phyloP scores from a whole-genome alignment of 805 yeast species.

The Candida dajiaensis region DNA sequence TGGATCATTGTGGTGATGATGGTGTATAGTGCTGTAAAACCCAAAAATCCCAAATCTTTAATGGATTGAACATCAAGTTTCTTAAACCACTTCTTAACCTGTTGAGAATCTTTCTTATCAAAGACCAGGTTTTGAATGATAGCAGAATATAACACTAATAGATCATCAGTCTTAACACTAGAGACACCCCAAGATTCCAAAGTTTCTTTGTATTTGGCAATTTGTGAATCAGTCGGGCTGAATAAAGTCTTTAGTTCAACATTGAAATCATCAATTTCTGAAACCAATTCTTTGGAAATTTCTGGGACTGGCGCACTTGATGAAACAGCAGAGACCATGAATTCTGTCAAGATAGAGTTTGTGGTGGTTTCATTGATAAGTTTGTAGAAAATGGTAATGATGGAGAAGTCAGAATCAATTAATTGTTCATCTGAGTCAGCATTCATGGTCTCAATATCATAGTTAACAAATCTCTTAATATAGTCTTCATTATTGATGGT shows the following conservation, averaged over 20 bases:
- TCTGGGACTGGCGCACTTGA: constrained; percentile 17
- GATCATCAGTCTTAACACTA: constrained; percentile 18
- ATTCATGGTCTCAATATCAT: constrained; percentile 2
- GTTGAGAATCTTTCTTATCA: constrained; percentile 18
- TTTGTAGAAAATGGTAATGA: constrained; percentile 13
- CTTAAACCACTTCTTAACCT: constrained; percentile 21
- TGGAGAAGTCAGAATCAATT: constrained; percentile 7
- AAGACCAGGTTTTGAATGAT: constrained; percentile 24
- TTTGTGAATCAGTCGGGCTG: constrained; percentile 23
- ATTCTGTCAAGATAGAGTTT: constrained; percentile 17
- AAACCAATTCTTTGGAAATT: constrained; percentile 7
- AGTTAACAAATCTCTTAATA: constrained; percentile 14
- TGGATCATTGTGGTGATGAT: constrained; percentile 20
- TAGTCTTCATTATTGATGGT: constrained; percentile 24
- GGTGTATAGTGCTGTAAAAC: constrained; percentile 26
- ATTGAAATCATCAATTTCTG: constrained; percentile 14
- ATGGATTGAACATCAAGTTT: constrained; percentile 15
- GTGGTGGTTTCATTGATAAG: constrained; percentile 20
- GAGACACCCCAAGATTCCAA: constrained; percentile 17
- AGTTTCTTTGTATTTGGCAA: constrained; percentile 14
- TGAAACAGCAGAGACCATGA: constrained; percentile 19
- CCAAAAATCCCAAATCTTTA: constrained; percentile 19
- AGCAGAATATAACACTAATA: constrained; percentile 22
- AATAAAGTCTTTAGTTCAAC: constrained; percentile 24
- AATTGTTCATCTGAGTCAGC: constrained; percentile 5